Evolutionary conservation across 331 rosid genomes (phyloP).

Genomic region (Arachis monticola): DNA sequence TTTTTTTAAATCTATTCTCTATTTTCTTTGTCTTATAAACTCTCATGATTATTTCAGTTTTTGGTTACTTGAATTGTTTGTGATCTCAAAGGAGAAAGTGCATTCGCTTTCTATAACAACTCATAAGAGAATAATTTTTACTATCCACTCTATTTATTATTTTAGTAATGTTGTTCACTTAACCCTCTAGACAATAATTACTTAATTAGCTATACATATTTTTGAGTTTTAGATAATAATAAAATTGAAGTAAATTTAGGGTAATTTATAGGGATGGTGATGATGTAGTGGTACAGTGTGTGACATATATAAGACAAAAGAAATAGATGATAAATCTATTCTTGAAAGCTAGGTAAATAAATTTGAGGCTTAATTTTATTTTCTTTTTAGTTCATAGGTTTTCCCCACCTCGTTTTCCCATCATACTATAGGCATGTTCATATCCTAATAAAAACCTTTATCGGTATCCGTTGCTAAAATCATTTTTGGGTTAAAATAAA

Average conservation of each 20-base stretch:
- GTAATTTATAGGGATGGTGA: constrained; percentile 3
- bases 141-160: too few relatives aligned
- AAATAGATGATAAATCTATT: constrained; percentile 32
- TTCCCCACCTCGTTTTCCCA: constrained; percentile 32
- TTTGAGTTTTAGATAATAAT: too few relatives aligned
- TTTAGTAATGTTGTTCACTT: too few relatives aligned
- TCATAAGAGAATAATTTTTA: too few relatives aligned
- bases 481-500: background rate
- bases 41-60: constrained; percentile 37
- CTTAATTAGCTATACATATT: too few relatives aligned
- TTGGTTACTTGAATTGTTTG: constrained; percentile 33
- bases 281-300: constrained; percentile 29
- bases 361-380: background rate
- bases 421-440: constrained; percentile 39
- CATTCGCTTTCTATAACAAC: background rate
- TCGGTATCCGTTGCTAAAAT: constrained; percentile 28
- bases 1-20: constrained; percentile 3
- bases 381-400: constrained; percentile 24
- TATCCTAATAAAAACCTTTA: constrained; percentile 8
- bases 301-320: constrained; percentile 45
- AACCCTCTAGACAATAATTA: too few relatives aligned
- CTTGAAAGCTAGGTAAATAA: constrained; percentile 20
- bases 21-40: constrained; percentile 22
- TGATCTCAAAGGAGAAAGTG: constrained; percentile 1
- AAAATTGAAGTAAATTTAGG: too few relatives aligned